Percentiles rank a stretch among this genome's conserved stretches.
phyloP scores from a whole-genome alignment of 768 basidiomycete species.

The Pulveroboletus ravenelii region DNA sequence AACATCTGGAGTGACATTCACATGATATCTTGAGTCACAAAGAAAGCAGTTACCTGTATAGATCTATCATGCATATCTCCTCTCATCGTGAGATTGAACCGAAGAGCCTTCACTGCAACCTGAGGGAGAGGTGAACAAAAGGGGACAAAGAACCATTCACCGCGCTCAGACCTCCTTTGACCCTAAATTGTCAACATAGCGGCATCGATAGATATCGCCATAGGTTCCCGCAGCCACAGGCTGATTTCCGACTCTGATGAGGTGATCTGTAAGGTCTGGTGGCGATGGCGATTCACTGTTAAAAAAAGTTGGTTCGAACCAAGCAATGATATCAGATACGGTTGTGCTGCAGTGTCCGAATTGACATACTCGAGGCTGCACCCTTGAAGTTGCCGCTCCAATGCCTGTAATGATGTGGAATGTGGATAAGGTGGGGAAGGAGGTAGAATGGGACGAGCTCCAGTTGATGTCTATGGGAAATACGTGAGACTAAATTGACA shows the following conservation, averaged over 20 bases:
- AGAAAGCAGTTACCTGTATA: neutral
- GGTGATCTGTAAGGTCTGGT: slow-evolving; percentile 6
- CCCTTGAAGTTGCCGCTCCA: neutral
- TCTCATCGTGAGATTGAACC: slow-evolving; percentile 2
- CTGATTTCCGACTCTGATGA: neutral
- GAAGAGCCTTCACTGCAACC: slow-evolving; percentile 23
- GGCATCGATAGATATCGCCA: slow-evolving; percentile 13
- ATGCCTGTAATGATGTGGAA: neutral
- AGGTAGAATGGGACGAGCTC: neutral
- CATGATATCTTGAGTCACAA: rapidly evolving
- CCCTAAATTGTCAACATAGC: no score
- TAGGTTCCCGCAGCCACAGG: slow-evolving; percentile 8
- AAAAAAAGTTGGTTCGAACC: no score
- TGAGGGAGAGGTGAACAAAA: neutral
- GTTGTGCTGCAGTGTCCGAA: neutral
- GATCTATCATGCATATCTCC: neutral
- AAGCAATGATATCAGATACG: neutral
- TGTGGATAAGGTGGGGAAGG: neutral
- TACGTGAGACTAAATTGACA: no score
- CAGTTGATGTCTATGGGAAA: no score
- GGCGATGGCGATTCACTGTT: neutral
- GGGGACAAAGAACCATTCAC: no score
- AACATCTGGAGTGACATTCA: slow-evolving; percentile 11
- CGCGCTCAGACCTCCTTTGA: neutral
- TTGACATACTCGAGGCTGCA: neutral